Conservation (phyloP, 192 early-diverging fungal genomes). For the Backusella australiensis region DNA sequence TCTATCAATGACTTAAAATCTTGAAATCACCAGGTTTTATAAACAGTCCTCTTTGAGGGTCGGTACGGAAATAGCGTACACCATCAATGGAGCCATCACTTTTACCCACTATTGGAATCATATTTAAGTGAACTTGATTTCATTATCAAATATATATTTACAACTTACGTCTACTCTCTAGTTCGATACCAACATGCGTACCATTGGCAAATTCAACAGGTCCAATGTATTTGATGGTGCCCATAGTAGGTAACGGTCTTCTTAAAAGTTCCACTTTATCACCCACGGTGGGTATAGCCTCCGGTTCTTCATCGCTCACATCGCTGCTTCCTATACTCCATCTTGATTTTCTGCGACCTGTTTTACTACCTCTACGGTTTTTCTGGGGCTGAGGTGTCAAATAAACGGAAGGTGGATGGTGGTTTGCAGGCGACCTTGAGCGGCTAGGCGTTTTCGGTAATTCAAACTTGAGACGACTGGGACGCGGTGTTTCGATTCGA, state of each 20-base stretch:
- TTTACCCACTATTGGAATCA: slow-evolving; percentile 18
- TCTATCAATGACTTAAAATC: neutral
- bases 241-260: slow-evolving; percentile 31
- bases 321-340: slow-evolving; percentile 13
- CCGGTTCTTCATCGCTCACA: slow-evolving; percentile 13
- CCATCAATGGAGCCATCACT: slow-evolving; percentile 31
- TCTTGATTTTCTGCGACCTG: neutral
- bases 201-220: slow-evolving; percentile 22
- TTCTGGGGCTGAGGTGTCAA: neutral
- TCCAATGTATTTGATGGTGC: slow-evolving; percentile 32
- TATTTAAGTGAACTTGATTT: neutral
- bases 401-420: neutral
- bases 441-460: slow-evolving; percentile 13
- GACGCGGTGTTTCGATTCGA: slow-evolving; percentile 3
- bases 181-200: slow-evolving; percentile 29
- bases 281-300: slow-evolving; percentile 10
- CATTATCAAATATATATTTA: neutral
- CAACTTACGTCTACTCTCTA: slow-evolving; percentile 33
- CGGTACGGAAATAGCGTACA: slow-evolving; percentile 25
- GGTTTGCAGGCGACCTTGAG: neutral
- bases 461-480: slow-evolving; percentile 22
- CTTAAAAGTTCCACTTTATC: slow-evolving; percentile 17
- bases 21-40: slow-evolving; percentile 26
- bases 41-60: slow-evolving; percentile 29
- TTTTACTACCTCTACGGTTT: neutral